Conservation (phyloP, 1,284 basidiomycete genomes). For the Tilletia walkeri region DNA sequence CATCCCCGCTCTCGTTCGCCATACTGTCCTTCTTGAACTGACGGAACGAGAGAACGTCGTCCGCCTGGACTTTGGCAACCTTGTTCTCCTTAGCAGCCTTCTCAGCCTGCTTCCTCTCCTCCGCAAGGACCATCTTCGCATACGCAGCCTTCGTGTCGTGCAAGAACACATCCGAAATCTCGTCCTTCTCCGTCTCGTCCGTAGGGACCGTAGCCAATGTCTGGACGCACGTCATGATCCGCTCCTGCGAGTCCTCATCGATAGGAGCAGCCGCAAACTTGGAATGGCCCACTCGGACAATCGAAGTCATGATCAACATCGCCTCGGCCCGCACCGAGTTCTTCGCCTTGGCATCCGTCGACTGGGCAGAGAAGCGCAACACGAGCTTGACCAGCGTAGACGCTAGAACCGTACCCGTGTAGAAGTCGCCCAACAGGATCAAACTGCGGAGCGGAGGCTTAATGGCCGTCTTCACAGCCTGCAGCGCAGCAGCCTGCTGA, state of each 20-base stretch:
- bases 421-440: constrained; percentile 93
- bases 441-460: constrained; percentile 92
- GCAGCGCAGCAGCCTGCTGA: constrained; percentile 63
- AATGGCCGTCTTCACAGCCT: constrained; percentile 76
- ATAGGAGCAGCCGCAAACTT: constrained; percentile 90
- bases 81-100: constrained; percentile 76
- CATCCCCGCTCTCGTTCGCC: constrained; percentile 56
- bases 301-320: constrained; percentile 96
- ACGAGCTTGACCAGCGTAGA: constrained; percentile 89
- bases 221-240: constrained; percentile 94
- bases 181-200: constrained; percentile 61
- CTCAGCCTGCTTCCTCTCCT: constrained; percentile 66
- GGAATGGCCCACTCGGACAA: constrained; percentile 94
- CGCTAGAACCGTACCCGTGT: constrained; percentile 86
- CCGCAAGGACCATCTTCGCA: constrained; percentile 90
- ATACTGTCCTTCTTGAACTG: constrained; percentile 92
- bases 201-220: constrained; percentile 65
- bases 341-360: constrained; percentile 64
- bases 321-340: constrained; percentile 76
- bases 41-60: constrained; percentile 86
- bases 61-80: constrained; percentile 76
- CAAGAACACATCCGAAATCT: constrained; percentile 78
- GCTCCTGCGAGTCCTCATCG: constrained; percentile 95
- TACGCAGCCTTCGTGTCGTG: constrained; percentile 89
- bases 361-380: constrained; percentile 71